Conservation (phyloP, 1,284 basidiomycete genomes). For the Leccinum angustisporum region DNA sequence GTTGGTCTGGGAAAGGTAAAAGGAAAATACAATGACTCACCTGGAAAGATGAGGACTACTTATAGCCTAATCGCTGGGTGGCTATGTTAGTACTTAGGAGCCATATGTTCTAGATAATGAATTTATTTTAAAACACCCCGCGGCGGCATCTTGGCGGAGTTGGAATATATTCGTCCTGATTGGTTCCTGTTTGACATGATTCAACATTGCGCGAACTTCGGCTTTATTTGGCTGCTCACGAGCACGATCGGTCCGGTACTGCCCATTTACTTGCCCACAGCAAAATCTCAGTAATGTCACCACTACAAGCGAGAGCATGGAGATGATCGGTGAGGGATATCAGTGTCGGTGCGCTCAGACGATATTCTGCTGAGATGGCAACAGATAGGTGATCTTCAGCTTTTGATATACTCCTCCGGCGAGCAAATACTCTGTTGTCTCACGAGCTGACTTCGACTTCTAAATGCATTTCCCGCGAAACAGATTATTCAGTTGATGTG, state of each 20-base stretch:
- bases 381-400: neutral
- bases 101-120: neutral
- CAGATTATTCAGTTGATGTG: neutral
- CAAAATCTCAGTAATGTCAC: neutral
- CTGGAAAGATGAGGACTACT: neutral
- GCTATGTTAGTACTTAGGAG: neutral
- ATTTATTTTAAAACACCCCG: neutral
- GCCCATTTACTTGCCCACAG: neutral
- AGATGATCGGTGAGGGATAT: neutral
- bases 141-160: neutral
- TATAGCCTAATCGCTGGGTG: slow-evolving; percentile 1
- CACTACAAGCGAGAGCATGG: neutral
- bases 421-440: neutral
- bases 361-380: neutral
- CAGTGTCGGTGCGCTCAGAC: neutral
- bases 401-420: neutral
- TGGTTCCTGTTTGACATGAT: neutral
- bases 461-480: neutral
- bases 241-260: neutral
- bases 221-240: neutral
- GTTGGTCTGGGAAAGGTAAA: neutral
- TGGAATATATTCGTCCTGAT: neutral
- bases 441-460: neutral
- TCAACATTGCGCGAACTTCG: neutral
- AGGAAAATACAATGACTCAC: neutral